Evolutionary conservation across 371 early-diverging fungal species (phyloP).

Genomic region (Actinomortierella ambigua): DNA sequence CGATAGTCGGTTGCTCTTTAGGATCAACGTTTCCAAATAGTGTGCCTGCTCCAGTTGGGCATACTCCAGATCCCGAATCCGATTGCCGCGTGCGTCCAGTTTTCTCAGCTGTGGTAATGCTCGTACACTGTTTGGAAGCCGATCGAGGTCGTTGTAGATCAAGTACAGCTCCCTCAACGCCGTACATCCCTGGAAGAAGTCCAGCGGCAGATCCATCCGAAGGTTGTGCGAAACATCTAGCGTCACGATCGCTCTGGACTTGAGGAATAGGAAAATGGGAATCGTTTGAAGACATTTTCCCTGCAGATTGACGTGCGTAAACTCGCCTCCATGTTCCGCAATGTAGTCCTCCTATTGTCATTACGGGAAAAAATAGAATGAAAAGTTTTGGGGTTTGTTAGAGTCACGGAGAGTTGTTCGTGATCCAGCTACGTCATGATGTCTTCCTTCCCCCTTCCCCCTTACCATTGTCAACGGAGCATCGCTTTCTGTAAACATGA

Average conservation of each 20-base stretch:
- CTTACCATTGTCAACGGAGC: constrained; percentile 52
- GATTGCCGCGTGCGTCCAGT: constrained; percentile 81
- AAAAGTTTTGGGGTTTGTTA: no score
- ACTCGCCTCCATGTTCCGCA: constrained; percentile 48
- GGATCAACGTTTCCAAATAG: constrained; percentile 61
- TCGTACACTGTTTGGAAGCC: constrained; percentile 64
- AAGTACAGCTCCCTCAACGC: constrained; percentile 69
- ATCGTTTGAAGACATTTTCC: constrained; percentile 70
- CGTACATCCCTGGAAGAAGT: constrained; percentile 75
- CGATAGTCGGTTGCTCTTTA: constrained; percentile 77
- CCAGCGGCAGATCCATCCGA: constrained; percentile 69
- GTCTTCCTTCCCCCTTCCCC: constrained; percentile 1
- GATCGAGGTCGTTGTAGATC: constrained; percentile 68
- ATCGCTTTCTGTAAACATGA: constrained; percentile 71
- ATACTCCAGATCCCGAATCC: constrained; percentile 62
- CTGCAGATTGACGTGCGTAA: constrained; percentile 65
- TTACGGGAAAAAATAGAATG: neutral
- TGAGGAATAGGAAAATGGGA: constrained; percentile 73
- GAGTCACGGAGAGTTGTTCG: no score
- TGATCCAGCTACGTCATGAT: no score
- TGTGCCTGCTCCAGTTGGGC: constrained; percentile 62
- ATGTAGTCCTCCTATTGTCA: constrained; percentile 3
- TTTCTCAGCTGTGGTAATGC: constrained; percentile 60
- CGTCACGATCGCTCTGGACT: constrained; percentile 66
- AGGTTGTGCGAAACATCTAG: constrained; percentile 79